A percentile compares a stretch with the other conserved stretches of the same genome.
phyloP scores from a whole-genome alignment of 331 rosid species.

The Rhamnella rubrinervis region DNA sequence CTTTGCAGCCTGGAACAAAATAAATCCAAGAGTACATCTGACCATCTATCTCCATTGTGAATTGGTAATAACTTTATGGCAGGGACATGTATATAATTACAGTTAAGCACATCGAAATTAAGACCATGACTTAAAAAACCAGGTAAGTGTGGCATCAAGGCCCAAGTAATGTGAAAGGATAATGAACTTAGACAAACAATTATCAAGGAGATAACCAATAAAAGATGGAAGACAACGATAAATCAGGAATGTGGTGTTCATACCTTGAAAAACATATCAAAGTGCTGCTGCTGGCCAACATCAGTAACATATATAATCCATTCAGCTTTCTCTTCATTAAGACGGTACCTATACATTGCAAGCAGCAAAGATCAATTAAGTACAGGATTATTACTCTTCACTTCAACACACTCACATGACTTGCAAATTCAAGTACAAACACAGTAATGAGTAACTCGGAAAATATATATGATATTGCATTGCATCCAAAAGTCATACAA shows the following conservation, averaged over 20 bases:
- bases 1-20: slow-evolving; percentile 66
- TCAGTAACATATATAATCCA: slow-evolving; percentile 93
- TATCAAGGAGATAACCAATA: not conserved
- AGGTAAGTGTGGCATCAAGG: not conserved
- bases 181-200: not conserved
- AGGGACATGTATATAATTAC: not conserved
- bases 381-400: not conserved
- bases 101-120: slow-evolving; percentile 3
- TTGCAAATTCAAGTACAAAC: too few relatives aligned
- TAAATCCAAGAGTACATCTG: slow-evolving; percentile 7
- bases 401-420: not conserved
- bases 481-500: not conserved
- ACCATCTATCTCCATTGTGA: slow-evolving; percentile 20
- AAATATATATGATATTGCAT: not conserved
- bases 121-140: not conserved
- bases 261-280: slow-evolving; percentile 93
- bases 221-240: not conserved
- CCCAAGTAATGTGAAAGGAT: not conserved
- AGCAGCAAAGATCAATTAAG: slow-evolving; percentile 25
- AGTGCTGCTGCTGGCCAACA: slow-evolving; percentile 95
- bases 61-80: slow-evolving; percentile 11
- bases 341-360: slow-evolving; percentile 63
- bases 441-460: not conserved
- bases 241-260: slow-evolving; percentile 7
- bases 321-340: slow-evolving; percentile 84